These are phyloP conservation scores for Paxillus ammoniavirescens DNA, from an alignment of 768 basidiomycete genomes.

Conservation along the genomic window DNA sequence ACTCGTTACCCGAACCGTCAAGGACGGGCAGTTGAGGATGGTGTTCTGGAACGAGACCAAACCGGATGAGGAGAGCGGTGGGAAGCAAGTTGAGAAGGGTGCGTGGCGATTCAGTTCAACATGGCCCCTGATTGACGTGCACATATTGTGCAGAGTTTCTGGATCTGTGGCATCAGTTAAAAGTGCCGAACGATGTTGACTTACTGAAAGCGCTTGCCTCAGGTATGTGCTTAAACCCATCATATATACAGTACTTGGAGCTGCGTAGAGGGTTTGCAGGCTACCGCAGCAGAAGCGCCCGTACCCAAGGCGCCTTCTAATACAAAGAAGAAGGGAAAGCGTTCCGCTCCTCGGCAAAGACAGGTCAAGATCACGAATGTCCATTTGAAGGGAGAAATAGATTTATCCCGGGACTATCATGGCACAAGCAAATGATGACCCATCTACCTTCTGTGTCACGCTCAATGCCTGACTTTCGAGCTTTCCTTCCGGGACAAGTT, in stretches of 20 bases:
- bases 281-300: slow-evolving; percentile 64
- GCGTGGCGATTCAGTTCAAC: slow-evolving; percentile 13
- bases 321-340: slow-evolving; percentile 82
- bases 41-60: slow-evolving; percentile 92
- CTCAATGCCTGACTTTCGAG: too few relatives aligned
- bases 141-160: slow-evolving; percentile 61
- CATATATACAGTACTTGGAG: not conserved
- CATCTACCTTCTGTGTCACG: too few relatives aligned
- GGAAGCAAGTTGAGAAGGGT: slow-evolving; percentile 80
- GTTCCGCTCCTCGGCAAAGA: slow-evolving; percentile 68
- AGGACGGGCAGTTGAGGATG: slow-evolving; percentile 80
- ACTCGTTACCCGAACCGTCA: slow-evolving; percentile 80
- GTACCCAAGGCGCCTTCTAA: slow-evolving; percentile 51
- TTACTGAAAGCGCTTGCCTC: slow-evolving; percentile 73
- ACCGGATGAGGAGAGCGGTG: slow-evolving; percentile 68
- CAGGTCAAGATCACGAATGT: slow-evolving; percentile 85
- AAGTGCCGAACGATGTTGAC: slow-evolving; percentile 85
- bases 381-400: slow-evolving; percentile 84
- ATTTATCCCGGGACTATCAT: slow-evolving; percentile 73
- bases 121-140: slow-evolving; percentile 4
- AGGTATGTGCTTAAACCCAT: slow-evolving; percentile 40
- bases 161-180: slow-evolving; percentile 83
- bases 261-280: slow-evolving; percentile 71
- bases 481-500: too few relatives aligned
- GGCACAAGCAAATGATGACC: slow-evolving; percentile 16